Percentiles rank a stretch among this genome's conserved stretches.
Evolutionary conservation across 2,329 filamentous ascomycete genomes (phyloP).

Genomic region (Alternaria gansuensis): DNA sequence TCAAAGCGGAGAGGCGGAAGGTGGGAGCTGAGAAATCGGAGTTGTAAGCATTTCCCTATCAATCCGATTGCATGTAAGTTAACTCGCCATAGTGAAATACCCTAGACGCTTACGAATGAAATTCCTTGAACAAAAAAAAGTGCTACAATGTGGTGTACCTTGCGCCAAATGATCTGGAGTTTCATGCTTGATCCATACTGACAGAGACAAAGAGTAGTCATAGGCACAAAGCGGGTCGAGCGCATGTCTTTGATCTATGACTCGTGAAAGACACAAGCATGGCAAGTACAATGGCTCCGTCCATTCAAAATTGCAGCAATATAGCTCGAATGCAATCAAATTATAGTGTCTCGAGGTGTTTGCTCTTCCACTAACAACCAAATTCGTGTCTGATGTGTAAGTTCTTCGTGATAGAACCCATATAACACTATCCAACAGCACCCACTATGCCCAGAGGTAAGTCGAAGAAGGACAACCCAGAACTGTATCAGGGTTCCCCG

Average conservation of each 20-base stretch:
- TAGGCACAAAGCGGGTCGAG: conserved; percentile 1
- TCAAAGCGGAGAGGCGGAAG: conserved; percentile 30
- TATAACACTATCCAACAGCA: background rate
- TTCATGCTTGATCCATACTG: background rate
- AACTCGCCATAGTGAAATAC: conserved; percentile 44
- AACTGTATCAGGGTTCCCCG: conserved; percentile 7
- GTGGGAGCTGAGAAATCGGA: conserved; percentile 43
- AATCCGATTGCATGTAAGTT: conserved; percentile 24
- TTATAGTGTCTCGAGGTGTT: background rate
- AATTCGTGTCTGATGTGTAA: background rate
- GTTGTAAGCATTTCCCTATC: conserved; percentile 46
- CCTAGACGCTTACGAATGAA: conserved; percentile 31
- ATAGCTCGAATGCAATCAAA: background rate
- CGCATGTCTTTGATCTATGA: conserved; percentile 6
- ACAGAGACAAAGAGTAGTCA: conserved; percentile 15
- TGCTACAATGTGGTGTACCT: background rate
- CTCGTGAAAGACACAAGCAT: conserved; percentile 4
- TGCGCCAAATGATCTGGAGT: background rate
- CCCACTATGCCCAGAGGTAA: conserved; percentile 33
- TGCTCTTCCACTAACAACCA: background rate
- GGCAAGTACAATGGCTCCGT: background rate
- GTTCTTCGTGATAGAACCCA: too few relatives aligned
- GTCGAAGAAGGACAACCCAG: conserved; percentile 19
- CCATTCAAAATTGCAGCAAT: background rate
- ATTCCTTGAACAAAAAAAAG: background rate